Evolutionary conservation across 2,329 filamentous ascomycete species (phyloP), one percentile per base, ranked within the genome.

Genomic region (Monosporascus cannonballus): DNA sequence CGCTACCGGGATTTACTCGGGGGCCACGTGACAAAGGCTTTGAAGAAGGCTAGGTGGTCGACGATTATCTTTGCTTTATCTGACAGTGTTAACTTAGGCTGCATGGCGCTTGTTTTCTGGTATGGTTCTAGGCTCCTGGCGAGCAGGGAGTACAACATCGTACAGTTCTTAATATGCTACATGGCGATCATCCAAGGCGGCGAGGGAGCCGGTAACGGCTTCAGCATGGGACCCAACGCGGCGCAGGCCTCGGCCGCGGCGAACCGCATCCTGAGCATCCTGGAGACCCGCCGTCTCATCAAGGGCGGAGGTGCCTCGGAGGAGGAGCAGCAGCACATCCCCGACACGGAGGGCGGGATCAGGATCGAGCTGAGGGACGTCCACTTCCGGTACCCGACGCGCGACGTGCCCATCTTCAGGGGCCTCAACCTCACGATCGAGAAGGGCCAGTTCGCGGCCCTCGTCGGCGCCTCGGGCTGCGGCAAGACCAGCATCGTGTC

Each of bases 401-500:
- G 82, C 47, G 73, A 81, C 51, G 69, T 77, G 3, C 74, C 77
- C 22, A 77, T 86, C 34, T 84, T 85, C 67, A 76, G 73, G 49
- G 78, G 79, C 2, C 69, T 91, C 52, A 84, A 78, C 61, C 71
- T 91, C 54, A 80, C 76, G 6, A 80, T 90, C 50, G 74, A 83
- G 58, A 84, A 83, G 58, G 86, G 86, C 4, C 83, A 88, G 63
- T 89, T 88, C 61, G 84, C 80, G 0, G 86, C 85, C 1, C 73
- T 90, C 1, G 86, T 90, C 5, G 86, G 87, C 2, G 78, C 85
- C 1, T 86, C 83, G 1, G 86, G 86, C 0, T 87, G 84, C 54
- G 86, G 86, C 37, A 89, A 92, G 71, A 87, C 84, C 0, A 89
- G 83, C 17, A 83, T 89, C 44, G 80, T 93, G 37, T 76, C 78